Percentiles rank a stretch among this genome's conserved stretches.
These are phyloP conservation scores for Echria macrotheca DNA, from an alignment of 495 filamentous ascomycete species.

Conservation along the genomic window DNA sequence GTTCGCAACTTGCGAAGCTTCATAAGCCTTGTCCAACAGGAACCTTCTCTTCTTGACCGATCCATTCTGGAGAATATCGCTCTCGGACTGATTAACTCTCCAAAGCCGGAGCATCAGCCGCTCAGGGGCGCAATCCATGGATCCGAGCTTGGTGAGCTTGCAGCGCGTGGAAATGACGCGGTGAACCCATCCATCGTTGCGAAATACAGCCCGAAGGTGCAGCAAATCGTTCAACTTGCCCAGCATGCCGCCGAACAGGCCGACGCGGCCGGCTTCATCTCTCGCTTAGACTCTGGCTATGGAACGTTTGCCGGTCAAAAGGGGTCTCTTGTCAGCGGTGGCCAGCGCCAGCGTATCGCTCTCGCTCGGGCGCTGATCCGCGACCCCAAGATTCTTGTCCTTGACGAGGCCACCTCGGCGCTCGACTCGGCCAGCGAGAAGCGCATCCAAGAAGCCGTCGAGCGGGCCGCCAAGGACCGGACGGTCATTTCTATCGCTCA, in stretches of 20 bases:
- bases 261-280: conserved; percentile 85
- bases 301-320: conserved; percentile 87
- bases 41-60: conserved; percentile 73
- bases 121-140: conserved; percentile 15
- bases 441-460: conserved; percentile 83
- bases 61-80: conserved; percentile 79
- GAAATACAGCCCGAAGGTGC: conserved; percentile 18
- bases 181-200: background rate
- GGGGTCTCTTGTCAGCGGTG: conserved; percentile 81
- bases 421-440: conserved; percentile 90
- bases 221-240: conserved; percentile 60
- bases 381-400: conserved; percentile 52
- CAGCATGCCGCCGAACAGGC: conserved; percentile 76
- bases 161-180: conserved; percentile 7
- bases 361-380: conserved; percentile 60
- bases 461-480: conserved; percentile 70
- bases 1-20: conserved; percentile 80
- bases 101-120: conserved; percentile 55
- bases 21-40: conserved; percentile 71
- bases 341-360: conserved; percentile 86
- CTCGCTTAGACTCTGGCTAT: conserved; percentile 72
- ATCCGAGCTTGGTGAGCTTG: conserved; percentile 12
- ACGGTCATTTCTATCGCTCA: conserved; percentile 94
- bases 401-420: conserved; percentile 88
- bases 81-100: conserved; percentile 81